Percentiles rank a stretch among this genome's conserved stretches.
These are phyloP conservation scores for Termitomyces sp. DNA, from an alignment of 768 basidiomycete genomes.

Conservation along the genomic window DNA sequence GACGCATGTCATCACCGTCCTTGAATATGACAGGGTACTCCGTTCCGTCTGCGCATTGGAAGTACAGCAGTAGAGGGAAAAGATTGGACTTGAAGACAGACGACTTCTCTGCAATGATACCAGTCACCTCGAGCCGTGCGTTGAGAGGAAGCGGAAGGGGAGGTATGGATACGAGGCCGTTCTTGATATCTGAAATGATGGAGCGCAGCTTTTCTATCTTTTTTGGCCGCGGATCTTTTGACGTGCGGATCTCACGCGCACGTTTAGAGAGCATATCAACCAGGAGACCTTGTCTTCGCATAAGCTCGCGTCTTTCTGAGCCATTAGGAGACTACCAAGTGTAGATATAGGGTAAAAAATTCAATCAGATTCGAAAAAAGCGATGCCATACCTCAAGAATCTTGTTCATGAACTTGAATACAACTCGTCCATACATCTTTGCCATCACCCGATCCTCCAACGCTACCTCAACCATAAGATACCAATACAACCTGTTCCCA, in stretches of 20 bases:
- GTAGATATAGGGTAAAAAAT: background rate
- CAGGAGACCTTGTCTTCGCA: slow-evolving; percentile 87
- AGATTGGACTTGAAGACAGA: slow-evolving; percentile 98
- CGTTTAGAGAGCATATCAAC: slow-evolving; percentile 81
- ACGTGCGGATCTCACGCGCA: slow-evolving; percentile 81
- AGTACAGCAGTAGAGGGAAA: slow-evolving; percentile 85
- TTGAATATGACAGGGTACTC: slow-evolving; percentile 98
- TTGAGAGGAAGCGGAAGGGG: slow-evolving; percentile 88
- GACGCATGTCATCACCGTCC: slow-evolving; percentile 97
- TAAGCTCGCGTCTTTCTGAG: slow-evolving; percentile 76
- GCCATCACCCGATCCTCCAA: slow-evolving; percentile 80
- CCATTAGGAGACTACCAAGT: slow-evolving; percentile 61
- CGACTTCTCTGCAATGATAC: slow-evolving; percentile 88
- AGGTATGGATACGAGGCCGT: slow-evolving; percentile 71
- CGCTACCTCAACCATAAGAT: slow-evolving; percentile 94
- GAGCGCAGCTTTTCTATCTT: slow-evolving; percentile 96
- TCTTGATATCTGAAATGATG: slow-evolving; percentile 80
- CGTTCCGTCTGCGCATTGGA: slow-evolving; percentile 77
- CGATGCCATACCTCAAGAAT: slow-evolving; percentile 65
- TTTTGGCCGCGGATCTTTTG: slow-evolving; percentile 92
- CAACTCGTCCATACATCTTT: slow-evolving; percentile 91
- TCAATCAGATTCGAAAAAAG: background rate
- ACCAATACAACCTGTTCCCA: slow-evolving; percentile 95
- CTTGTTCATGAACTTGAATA: slow-evolving; percentile 85
- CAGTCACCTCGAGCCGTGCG: slow-evolving; percentile 77